These are phyloP conservation scores for Sordariomycetes sp. DNA, from an alignment of 2,329 filamentous ascomycete genomes.

Conservation along the genomic window DNA sequence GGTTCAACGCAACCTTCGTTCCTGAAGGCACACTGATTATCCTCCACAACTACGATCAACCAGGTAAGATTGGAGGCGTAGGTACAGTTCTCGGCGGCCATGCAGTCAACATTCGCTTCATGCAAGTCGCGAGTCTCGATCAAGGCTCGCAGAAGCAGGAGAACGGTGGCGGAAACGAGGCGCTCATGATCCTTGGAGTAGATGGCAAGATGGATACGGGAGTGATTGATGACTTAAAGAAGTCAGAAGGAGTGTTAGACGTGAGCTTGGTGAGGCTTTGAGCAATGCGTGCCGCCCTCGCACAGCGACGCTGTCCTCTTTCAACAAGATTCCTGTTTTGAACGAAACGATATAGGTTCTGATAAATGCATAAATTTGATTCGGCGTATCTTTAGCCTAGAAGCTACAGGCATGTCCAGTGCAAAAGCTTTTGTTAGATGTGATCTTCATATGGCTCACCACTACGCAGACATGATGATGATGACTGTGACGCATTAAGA, in stretches of 20 bases:
- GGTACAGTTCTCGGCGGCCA: conserved; percentile 60
- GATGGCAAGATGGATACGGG: conserved; percentile 54
- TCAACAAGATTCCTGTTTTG: too few relatives aligned
- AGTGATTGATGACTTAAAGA: conserved; percentile 37
- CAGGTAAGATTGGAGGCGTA: conserved; percentile 75
- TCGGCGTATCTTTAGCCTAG: too few relatives aligned
- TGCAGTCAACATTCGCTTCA: conserved; percentile 71
- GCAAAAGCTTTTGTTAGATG: too few relatives aligned
- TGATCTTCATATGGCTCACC: too few relatives aligned
- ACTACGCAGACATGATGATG: too few relatives aligned
- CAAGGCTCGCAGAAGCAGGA: conserved; percentile 7
- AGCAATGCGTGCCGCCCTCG: too few relatives aligned
- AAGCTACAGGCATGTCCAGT: too few relatives aligned
- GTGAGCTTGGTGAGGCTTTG: conserved; percentile 42
- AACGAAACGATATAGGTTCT: too few relatives aligned
- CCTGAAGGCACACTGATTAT: conserved; percentile 69
- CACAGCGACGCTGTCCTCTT: too few relatives aligned
- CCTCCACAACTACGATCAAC: conserved; percentile 71
- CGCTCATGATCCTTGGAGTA: conserved; percentile 74
- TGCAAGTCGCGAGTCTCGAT: conserved; percentile 58
- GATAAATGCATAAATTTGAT: too few relatives aligned
- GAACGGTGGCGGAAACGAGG: conserved; percentile 47
- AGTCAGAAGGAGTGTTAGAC: conserved; percentile 43
- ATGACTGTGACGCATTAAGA: too few relatives aligned
- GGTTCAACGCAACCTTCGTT: conserved; percentile 65